These are phyloP conservation scores for Penicillium subrubescens DNA, from an alignment of 495 filamentous ascomycete genomes.

Conservation along the genomic window DNA sequence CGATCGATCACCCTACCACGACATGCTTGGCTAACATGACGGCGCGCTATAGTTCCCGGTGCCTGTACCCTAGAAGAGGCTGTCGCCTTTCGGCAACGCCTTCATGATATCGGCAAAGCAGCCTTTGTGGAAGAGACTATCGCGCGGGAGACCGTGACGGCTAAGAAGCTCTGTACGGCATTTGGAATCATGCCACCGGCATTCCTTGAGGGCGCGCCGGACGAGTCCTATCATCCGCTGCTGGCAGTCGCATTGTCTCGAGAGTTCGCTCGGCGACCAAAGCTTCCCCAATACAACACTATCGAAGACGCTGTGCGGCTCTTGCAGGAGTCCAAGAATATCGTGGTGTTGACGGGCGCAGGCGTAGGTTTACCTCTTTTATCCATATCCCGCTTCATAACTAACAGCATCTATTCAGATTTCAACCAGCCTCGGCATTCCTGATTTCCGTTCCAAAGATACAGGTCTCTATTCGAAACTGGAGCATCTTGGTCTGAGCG, in stretches of 20 bases:
- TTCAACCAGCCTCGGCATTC: constrained; percentile 68
- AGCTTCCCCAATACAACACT: constrained; percentile 79
- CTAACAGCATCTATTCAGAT: constrained; percentile 52
- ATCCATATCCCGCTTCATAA: not conserved
- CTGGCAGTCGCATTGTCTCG: constrained; percentile 76
- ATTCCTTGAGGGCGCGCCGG: constrained; percentile 73
- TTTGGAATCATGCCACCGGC: constrained; percentile 79
- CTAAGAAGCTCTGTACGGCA: constrained; percentile 86
- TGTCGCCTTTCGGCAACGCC: constrained; percentile 61
- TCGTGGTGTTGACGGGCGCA: constrained; percentile 92
- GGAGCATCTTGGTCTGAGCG: constrained; percentile 70
- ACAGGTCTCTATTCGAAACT: constrained; percentile 74
- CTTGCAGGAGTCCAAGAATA: constrained; percentile 73
- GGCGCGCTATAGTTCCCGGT: constrained; percentile 45
- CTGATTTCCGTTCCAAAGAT: constrained; percentile 69
- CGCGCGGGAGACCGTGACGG: constrained; percentile 64
- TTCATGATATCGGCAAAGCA: constrained; percentile 74
- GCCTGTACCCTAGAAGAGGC: constrained; percentile 78
- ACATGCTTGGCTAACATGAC: constrained; percentile 16
- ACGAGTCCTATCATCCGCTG: constrained; percentile 73
- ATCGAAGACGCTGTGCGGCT: constrained; percentile 84
- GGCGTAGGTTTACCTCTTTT: constrained; percentile 54
- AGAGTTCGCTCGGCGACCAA: constrained; percentile 80
- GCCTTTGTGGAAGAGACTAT: constrained; percentile 76
- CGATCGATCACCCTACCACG: constrained; percentile 22